Conservation (phyloP, 2,329 filamentous ascomycete genomes). For the Pseudocercospora musae region DNA sequence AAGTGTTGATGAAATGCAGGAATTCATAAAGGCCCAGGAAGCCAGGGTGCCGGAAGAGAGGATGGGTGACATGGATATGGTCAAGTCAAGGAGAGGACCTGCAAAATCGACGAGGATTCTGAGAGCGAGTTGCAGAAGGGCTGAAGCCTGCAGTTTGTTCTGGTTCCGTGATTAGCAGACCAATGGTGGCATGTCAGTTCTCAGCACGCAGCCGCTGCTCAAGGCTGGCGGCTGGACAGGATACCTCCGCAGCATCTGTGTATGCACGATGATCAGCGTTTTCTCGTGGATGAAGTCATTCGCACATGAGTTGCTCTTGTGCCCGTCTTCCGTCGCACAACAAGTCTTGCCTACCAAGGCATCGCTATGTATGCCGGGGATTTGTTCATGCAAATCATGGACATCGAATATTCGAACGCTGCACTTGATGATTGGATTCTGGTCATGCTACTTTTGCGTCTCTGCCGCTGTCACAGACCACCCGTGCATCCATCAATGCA, state of each 20-base stretch:
- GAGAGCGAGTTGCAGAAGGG: not conserved
- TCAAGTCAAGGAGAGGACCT: not conserved
- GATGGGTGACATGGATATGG: not conserved
- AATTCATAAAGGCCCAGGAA: not conserved
- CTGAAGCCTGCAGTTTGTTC: not conserved
- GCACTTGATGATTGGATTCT: slow-evolving; percentile 15
- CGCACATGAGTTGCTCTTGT: not conserved
- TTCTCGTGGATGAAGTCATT: not conserved
- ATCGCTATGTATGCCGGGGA: too few relatives aligned
- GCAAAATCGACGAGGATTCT: not conserved
- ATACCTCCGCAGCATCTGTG: too few relatives aligned
- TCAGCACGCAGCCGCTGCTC: not conserved
- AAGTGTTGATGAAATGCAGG: not conserved
- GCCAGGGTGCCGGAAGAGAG: not conserved
- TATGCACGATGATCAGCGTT: too few relatives aligned
- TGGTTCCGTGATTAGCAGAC: not conserved
- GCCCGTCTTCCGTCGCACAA: too few relatives aligned
- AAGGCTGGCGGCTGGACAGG: not conserved
- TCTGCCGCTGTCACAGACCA: slow-evolving; percentile 10
- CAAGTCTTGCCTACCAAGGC: not conserved
- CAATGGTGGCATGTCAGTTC: not conserved
- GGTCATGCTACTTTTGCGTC: slow-evolving; percentile 7
- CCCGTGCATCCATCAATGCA: slow-evolving; percentile 20
- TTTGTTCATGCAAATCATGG: not conserved
- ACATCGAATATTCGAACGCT: slow-evolving; percentile 1